Percentiles rank a stretch among this genome's conserved stretches.
These are phyloP conservation scores for Trichoderma gamsii DNA, from an alignment of 495 filamentous ascomycete species.

Conservation along the genomic window DNA sequence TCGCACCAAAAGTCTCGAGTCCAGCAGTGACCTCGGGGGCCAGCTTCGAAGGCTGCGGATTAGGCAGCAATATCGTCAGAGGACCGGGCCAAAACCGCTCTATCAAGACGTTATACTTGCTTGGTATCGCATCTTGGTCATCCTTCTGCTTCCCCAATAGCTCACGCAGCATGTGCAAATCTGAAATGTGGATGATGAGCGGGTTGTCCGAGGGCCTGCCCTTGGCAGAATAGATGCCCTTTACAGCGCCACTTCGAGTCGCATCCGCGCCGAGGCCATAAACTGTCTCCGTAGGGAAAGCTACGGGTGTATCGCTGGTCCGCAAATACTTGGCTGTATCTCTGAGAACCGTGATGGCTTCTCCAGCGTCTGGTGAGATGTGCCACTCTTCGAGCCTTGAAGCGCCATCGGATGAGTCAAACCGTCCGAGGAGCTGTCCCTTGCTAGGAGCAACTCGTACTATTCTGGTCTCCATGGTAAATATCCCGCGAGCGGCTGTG, in stretches of 20 bases:
- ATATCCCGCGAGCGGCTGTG: not conserved
- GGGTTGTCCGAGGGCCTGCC: constrained; percentile 89
- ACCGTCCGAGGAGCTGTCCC: constrained; percentile 22
- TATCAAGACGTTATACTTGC: constrained; percentile 78
- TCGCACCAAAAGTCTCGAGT: constrained; percentile 76
- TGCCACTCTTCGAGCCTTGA: constrained; percentile 22
- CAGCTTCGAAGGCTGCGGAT: constrained; percentile 60
- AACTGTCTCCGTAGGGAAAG: constrained; percentile 96
- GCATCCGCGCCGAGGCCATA: constrained; percentile 96
- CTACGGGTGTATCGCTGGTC: constrained; percentile 66
- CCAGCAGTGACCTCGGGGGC: constrained; percentile 84
- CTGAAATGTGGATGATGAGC: constrained; percentile 85
- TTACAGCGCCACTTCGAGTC: constrained; percentile 75
- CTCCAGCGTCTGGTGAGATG: constrained; percentile 15
- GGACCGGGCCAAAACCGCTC: constrained; percentile 89
- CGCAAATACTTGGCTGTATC: constrained; percentile 57
- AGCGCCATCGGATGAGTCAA: constrained; percentile 15
- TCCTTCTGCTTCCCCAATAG: constrained; percentile 40
- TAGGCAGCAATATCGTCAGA: constrained; percentile 82
- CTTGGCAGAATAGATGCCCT: constrained; percentile 86
- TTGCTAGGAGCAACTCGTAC: constrained; percentile 25
- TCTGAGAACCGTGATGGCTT: constrained; percentile 28
- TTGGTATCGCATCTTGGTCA: constrained; percentile 55
- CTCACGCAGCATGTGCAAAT: constrained; percentile 67
- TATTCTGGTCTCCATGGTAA: constrained; percentile 30